Evolutionary conservation across 441 rosid genomes (phyloP).

Genomic region (Gossypium aridum): DNA sequence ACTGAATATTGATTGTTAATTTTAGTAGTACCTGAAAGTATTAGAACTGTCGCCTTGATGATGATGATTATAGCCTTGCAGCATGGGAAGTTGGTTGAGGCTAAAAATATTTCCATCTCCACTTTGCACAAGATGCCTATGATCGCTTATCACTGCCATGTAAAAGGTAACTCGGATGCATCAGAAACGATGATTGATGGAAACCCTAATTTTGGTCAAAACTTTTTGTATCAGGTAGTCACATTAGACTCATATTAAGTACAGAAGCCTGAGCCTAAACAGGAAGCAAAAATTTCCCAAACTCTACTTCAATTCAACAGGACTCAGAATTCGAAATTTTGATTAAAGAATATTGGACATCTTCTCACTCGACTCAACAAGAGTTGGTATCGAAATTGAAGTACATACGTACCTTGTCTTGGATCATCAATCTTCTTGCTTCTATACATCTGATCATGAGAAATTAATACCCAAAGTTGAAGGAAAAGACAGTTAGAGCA

Average conservation of each 20-base stretch:
- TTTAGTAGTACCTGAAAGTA: constrained; percentile 38
- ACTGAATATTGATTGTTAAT: background rate
- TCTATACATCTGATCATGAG: constrained; percentile 58
- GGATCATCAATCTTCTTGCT: constrained; percentile 76
- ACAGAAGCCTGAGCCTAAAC: no score
- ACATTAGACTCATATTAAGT: no score
- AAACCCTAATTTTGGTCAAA: constrained; percentile 10
- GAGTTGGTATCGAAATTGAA: background rate
- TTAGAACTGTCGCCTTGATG: constrained; percentile 32
- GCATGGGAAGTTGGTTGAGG: constrained; percentile 74
- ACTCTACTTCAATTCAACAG: no score
- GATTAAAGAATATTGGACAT: no score
- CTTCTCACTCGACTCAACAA: no score
- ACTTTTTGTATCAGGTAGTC: no score
- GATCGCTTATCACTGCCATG: constrained; percentile 46
- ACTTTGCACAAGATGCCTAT: constrained; percentile 51
- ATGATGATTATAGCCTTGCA: constrained; percentile 39
- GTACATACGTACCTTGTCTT: constrained; percentile 43
- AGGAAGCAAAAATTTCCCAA: no score
- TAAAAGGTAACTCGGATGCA: constrained; percentile 4
- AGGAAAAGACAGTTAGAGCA: background rate
- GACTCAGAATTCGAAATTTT: no score
- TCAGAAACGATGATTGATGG: background rate
- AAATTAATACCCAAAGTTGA: background rate
- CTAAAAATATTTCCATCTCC: constrained; percentile 64